Evolutionary conservation across 2,329 filamentous ascomycete genomes (phyloP), one percentile per base, ranked within the genome.

Genomic region (Neodidymelliopsis sp.): DNA sequence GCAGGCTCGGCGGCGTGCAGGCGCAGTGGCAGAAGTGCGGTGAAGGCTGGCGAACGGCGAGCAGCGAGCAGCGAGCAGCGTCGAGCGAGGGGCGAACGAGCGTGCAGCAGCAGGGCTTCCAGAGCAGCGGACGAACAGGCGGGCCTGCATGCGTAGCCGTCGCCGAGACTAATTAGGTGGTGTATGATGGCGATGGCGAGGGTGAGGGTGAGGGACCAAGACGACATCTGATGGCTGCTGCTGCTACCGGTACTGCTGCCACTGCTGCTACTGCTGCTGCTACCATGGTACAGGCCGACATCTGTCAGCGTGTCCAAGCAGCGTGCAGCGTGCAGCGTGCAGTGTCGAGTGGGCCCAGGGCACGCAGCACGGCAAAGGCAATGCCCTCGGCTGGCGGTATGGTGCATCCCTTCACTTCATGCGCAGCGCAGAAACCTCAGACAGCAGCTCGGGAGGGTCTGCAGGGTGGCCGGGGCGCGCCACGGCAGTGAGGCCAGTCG

Each of bases 381-480:
- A n/a, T n/a, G 12, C 33, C 31, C 10, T 4, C 31, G 4, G n/a
- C 8, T 16, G 9, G 35, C n/a, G n/a, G n/a, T n/a, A n/a, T n/a
- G n/a, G n/a, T n/a, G n/a, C n/a, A n/a, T n/a, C n/a, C n/a, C n/a
- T n/a, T n/a, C n/a, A n/a, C n/a, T n/a, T n/a, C n/a, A n/a, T n/a
- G n/a, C n/a, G n/a, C 37, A 29, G 23, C 22, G 35, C 35, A 27
- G 28, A 30, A 36, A 9, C 38, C 15, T 38, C 44, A 53, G 58
- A 47, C 54, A 54, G 48, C 49, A 34, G 33, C 20, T 18, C 11
- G 50, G 43, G 35, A 52, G 49, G 57, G 56, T 54, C 45, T 59
- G 48, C 57, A 57, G 54, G 42, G 41, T 54, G 46, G 60, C 50
- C 47, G n/a, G n/a, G n/a, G n/a, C 54, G 55, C 36, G 45, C 57